Evolutionary conservation across 371 early-diverging fungal genomes (phyloP).

Genomic region (Haplosporangium sp.): DNA sequence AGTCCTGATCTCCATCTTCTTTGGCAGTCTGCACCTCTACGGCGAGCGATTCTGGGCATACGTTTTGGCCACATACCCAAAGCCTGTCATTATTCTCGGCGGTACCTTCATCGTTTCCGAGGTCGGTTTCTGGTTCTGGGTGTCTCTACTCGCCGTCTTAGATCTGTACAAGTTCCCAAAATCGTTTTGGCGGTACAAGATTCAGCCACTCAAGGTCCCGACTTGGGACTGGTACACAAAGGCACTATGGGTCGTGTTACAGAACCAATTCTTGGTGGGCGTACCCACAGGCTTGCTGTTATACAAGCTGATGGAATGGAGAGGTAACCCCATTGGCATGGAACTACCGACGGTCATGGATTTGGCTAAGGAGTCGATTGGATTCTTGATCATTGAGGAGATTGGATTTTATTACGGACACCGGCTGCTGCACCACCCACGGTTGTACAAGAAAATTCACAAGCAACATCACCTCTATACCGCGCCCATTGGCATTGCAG

Average conservation of each 20-base stretch:
- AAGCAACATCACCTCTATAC: constrained; percentile 72
- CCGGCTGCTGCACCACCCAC: constrained; percentile 63
- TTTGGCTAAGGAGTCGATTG: constrained; percentile 57
- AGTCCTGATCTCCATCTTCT: constrained; percentile 36
- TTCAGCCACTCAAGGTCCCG: constrained; percentile 55
- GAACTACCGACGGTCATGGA: constrained; percentile 39
- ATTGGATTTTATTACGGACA: constrained; percentile 69
- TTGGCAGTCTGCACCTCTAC: constrained; percentile 36
- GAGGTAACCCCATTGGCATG: constrained; percentile 43
- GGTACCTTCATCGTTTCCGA: constrained; percentile 41
- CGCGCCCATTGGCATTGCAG: constrained; percentile 69
- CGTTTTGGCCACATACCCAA: constrained; percentile 39
- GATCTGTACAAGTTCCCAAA: constrained; percentile 54
- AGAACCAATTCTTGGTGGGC: constrained; percentile 54
- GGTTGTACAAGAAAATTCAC: constrained; percentile 64
- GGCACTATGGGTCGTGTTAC: constrained; percentile 43
- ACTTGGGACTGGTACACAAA: constrained; percentile 41
- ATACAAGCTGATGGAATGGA: constrained; percentile 43
- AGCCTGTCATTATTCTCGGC: constrained; percentile 36
- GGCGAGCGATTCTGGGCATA: constrained; percentile 42
- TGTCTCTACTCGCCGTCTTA: constrained; percentile 35
- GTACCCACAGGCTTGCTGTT: constrained; percentile 38
- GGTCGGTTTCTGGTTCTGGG: constrained; percentile 54
- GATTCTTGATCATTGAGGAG: constrained; percentile 67
- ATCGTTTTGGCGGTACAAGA: constrained; percentile 50